These are phyloP conservation scores for Hyphopichia wangnamkhiaoensis DNA, from an alignment of 1,139 yeast species.

Conservation along the genomic window DNA sequence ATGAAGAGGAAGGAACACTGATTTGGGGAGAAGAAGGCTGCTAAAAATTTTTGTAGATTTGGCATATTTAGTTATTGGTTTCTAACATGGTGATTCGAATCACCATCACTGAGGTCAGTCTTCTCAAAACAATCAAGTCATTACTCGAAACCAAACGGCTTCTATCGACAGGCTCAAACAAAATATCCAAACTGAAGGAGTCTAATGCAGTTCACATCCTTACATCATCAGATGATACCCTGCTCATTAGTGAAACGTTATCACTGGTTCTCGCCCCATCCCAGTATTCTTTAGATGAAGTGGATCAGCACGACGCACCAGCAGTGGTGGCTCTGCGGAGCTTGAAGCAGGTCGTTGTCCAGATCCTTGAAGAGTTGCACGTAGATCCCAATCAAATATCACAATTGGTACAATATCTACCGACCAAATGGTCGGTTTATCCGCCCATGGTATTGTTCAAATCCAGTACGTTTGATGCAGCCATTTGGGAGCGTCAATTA, in stretches of 20 bases:
- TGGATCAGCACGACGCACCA: too few species aligned
- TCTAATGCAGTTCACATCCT: neutral
- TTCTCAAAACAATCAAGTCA: neutral
- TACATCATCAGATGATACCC: neutral
- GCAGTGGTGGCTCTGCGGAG: too few species aligned
- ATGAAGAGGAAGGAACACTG: neutral
- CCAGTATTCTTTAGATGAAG: too few species aligned
- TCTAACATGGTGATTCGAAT: neutral
- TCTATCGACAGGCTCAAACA: neutral
- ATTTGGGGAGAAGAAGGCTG: neutral
- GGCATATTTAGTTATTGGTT: too few species aligned
- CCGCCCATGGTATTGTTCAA: slow-evolving; percentile 67
- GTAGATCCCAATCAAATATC: too few species aligned
- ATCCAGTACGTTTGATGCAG: slow-evolving; percentile 38
- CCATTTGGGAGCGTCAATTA: slow-evolving; percentile 28
- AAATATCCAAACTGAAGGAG: neutral
- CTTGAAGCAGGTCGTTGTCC: too few species aligned
- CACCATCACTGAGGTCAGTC: neutral
- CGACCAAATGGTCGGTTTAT: slow-evolving; percentile 62
- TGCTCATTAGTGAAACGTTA: neutral
- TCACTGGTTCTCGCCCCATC: too few species aligned
- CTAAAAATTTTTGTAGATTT: too few species aligned
- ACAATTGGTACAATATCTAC: slow-evolving; percentile 25
- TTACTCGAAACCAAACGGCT: neutral
- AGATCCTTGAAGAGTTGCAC: too few species aligned